Evolutionary conservation across 1,284 basidiomycete species (phyloP).

Genomic region (Calocybe gambosa): DNA sequence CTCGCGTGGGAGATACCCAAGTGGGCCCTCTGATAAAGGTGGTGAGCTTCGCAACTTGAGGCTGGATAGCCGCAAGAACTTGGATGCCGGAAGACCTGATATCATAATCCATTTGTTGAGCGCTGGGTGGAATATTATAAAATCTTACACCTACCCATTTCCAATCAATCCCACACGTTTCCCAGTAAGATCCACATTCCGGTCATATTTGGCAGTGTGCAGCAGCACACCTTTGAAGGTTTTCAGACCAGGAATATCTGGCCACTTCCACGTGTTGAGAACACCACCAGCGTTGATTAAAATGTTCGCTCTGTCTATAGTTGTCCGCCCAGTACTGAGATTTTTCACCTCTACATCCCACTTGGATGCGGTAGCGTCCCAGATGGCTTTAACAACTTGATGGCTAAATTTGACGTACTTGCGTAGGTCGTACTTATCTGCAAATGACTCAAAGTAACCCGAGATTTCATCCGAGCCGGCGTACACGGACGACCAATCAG

Average conservation of each 20-base stretch:
- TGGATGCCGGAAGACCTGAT: conserved; percentile 32
- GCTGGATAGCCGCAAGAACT: conserved; percentile 27
- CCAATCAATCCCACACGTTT: conserved; percentile 2
- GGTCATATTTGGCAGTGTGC: conserved; percentile 43
- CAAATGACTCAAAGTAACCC: conserved; percentile 23
- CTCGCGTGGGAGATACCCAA: conserved; percentile 25
- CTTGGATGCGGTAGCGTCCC: conserved; percentile 23
- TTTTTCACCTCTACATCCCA: conserved; percentile 25
- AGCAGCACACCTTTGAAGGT: conserved; percentile 36
- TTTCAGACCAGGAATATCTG: conserved; percentile 35
- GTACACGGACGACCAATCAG: conserved; percentile 24
- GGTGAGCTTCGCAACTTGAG: conserved; percentile 23
- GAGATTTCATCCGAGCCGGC: conserved; percentile 25
- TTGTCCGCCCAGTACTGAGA: conserved; percentile 16
- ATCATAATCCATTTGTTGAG: neutral
- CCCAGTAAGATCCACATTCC: conserved; percentile 11
- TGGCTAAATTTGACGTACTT: conserved; percentile 27
- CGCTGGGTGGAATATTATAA: neutral
- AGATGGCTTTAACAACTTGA: conserved; percentile 23
- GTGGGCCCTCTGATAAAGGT: conserved; percentile 27
- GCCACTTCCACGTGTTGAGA: conserved; percentile 31
- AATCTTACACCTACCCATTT: conserved; percentile 20
- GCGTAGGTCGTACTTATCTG: conserved; percentile 22
- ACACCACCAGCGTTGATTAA: conserved; percentile 28
- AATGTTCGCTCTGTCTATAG: conserved; percentile 25